These are phyloP conservation scores for Tympanopsis confertula DNA, from an alignment of 2,329 filamentous ascomycete genomes.

Conservation along the genomic window DNA sequence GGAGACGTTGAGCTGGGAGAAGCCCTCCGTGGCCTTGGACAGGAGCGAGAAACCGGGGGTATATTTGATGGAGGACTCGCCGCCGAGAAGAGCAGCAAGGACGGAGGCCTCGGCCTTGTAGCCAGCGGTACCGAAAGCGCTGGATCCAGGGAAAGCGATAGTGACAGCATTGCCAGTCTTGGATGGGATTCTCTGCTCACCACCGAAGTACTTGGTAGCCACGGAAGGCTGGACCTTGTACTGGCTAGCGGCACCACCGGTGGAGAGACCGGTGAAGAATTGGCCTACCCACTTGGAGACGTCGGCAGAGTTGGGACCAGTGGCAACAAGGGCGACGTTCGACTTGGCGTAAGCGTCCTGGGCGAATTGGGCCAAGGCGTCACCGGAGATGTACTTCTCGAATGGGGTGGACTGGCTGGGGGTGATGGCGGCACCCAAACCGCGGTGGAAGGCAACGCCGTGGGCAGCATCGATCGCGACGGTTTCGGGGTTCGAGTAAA, in stretches of 20 bases:
- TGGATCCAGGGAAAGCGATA: constrained; percentile 84
- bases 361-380: constrained; percentile 65
- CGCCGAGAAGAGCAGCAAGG: constrained; percentile 78
- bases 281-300: constrained; percentile 83
- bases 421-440: constrained; percentile 70
- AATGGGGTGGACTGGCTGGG: constrained; percentile 62
- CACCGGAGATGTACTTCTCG: constrained; percentile 69
- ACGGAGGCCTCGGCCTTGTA: constrained; percentile 79
- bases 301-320: constrained; percentile 66
- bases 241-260: constrained; percentile 8
- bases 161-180: constrained; percentile 70
- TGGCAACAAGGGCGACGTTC: constrained; percentile 84
- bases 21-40: constrained; percentile 51
- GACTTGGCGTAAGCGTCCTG: constrained; percentile 72
- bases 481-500: constrained; percentile 47
- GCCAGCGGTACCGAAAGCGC: constrained; percentile 50
- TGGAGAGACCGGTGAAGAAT: constrained; percentile 61
- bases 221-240: constrained; percentile 25
- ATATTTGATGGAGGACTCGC: constrained; percentile 90
- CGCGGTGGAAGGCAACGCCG: constrained; percentile 79
- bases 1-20: neutral
- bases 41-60: constrained; percentile 83
- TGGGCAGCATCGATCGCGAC: constrained; percentile 81
- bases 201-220: constrained; percentile 80
- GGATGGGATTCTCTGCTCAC: constrained; percentile 81